Evolutionary conservation across 1,284 basidiomycete genomes (phyloP).

Genomic region (Amylostereum chailletii): DNA sequence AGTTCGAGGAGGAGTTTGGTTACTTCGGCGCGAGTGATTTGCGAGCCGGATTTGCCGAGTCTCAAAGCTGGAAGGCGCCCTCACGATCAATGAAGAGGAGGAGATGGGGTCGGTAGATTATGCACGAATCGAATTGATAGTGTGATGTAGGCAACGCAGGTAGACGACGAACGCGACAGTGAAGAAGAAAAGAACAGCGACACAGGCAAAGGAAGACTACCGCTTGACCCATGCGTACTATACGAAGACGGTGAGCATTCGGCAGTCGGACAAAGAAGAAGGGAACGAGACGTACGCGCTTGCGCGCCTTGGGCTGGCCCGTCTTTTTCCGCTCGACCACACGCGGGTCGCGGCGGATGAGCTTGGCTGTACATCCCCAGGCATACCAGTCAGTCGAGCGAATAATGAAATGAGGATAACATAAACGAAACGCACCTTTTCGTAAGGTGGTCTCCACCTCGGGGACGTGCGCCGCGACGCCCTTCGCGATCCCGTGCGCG

Average conservation of each 20-base stretch:
- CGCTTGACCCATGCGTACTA: conserved; percentile 96
- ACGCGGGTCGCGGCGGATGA: conserved; percentile 87
- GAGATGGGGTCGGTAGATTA: too few relatives aligned
- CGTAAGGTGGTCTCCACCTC: conserved; percentile 58
- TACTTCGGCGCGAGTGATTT: too few relatives aligned
- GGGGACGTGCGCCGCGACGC: conserved; percentile 64
- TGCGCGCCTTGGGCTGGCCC: conserved; percentile 84
- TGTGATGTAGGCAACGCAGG: too few relatives aligned
- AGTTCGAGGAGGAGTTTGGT: too few relatives aligned
- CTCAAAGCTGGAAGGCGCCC: too few relatives aligned
- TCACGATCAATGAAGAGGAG: too few relatives aligned
- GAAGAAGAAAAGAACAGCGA: too few relatives aligned
- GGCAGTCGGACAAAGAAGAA: background rate
- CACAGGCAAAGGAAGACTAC: conserved; percentile 28
- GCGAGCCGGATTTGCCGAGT: too few relatives aligned
- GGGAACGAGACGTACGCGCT: conserved; percentile 56
- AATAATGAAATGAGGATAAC: conserved; percentile 1
- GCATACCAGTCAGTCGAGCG: conserved; percentile 6
- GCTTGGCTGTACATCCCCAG: conserved; percentile 51
- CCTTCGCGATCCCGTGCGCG: conserved; percentile 78
- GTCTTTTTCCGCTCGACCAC: conserved; percentile 99
- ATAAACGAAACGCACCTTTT: conserved; percentile 47
- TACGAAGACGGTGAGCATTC: conserved; percentile 9
- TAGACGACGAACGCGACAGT: too few relatives aligned
- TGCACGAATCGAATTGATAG: too few relatives aligned